A percentile compares a stretch with the other conserved stretches of the same genome.
Evolutionary conservation across 345 rosid genomes (phyloP).

Genomic region (Eucalyptus pauciflora): DNA sequence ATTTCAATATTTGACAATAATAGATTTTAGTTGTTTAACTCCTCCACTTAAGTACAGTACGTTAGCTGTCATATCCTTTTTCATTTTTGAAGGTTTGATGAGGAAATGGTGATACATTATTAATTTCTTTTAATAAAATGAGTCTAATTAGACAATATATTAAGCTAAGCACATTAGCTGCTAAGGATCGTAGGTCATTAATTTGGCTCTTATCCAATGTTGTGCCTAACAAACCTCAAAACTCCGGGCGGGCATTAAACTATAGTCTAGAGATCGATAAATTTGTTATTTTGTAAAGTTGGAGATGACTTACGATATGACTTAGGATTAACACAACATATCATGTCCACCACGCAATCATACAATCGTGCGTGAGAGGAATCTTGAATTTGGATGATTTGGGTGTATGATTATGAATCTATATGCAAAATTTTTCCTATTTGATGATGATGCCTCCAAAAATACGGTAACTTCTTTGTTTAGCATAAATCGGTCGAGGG

Average conservation of each 20-base stretch:
- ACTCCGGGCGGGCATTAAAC: background rate
- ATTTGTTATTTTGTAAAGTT: background rate
- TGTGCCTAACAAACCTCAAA: background rate
- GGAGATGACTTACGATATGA: constrained; percentile 12
- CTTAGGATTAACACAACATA: constrained; percentile 4
- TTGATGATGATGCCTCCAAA: background rate
- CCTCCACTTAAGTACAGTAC: no score
- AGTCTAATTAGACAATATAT: no score
- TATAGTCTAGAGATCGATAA: fast-evolving
- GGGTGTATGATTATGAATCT: background rate
- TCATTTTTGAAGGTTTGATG: no score
- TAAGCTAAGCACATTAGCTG: no score
- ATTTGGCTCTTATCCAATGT: background rate
- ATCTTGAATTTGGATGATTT: background rate
- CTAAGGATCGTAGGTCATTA: no score
- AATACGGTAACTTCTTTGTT: background rate
- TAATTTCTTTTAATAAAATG: no score
- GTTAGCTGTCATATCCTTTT: no score
- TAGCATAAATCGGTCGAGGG: background rate
- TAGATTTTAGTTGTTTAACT: no score
- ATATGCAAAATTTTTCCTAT: background rate
- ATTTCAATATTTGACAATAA: no score
- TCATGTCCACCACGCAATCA: background rate
- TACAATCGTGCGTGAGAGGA: background rate
- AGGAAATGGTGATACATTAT: no score